These are phyloP conservation scores for Allomyces javanicus DNA, from an alignment of 192 early-diverging fungal genomes.

Conservation along the genomic window DNA sequence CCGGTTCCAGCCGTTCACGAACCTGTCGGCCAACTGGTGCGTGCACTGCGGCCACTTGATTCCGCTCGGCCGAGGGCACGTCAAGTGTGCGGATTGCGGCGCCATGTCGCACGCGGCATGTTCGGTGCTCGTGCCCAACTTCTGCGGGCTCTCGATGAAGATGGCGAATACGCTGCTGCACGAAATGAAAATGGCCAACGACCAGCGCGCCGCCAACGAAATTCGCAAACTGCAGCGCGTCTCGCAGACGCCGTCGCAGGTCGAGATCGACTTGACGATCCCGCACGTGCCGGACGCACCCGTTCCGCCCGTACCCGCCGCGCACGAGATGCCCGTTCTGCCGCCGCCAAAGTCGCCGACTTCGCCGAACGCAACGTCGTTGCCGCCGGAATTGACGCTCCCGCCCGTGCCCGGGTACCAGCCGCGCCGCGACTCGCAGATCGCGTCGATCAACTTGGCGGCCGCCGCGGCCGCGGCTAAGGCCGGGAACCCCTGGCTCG, in stretches of 20 bases:
- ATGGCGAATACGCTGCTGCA: constrained; percentile 69
- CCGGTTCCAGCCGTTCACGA: constrained; percentile 72
- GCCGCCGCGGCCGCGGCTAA: too few relatives aligned
- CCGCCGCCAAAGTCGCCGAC: background rate
- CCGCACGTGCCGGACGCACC: constrained; percentile 10
- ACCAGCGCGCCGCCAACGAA: background rate
- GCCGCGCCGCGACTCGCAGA: background rate
- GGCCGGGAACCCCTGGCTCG: too few relatives aligned
- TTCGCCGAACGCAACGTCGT: background rate
- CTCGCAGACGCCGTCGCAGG: constrained; percentile 3
- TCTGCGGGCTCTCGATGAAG: constrained; percentile 76
- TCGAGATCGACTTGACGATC: constrained; percentile 10
- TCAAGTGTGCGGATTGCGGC: constrained; percentile 56
- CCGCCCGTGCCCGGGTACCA: background rate
- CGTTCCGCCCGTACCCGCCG: constrained; percentile 8
- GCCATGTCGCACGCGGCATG: constrained; percentile 67
- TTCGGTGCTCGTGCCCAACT: constrained; percentile 66
- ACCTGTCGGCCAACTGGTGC: constrained; percentile 81
- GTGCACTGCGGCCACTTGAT: constrained; percentile 96
- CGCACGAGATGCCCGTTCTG: too few relatives aligned
- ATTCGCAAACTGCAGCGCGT: constrained; percentile 1
- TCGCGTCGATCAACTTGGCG: background rate
- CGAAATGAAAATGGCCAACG: constrained; percentile 44
- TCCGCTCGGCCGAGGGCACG: constrained; percentile 39
- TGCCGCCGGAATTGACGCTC: constrained; percentile 25